Evolutionary conservation across 2,329 filamentous ascomycete species (phyloP).

Genomic region (Xylaria arbuscula): DNA sequence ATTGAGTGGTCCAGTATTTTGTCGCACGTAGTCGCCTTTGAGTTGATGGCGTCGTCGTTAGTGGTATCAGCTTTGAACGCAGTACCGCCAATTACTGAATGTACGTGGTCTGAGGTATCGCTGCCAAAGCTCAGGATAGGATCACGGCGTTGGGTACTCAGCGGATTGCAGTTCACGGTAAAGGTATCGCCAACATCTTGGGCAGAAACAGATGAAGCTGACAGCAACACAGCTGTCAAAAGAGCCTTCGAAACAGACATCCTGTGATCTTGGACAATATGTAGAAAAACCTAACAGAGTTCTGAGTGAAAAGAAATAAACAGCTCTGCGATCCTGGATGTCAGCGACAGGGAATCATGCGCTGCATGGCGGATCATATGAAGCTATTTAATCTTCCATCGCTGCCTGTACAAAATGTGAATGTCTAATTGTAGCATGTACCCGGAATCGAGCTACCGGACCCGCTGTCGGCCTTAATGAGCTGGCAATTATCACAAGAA

Average conservation of each 20-base stretch:
- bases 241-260: slow-evolving; percentile 31
- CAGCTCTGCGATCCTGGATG: slow-evolving; percentile 17
- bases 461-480: neutral
- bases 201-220: slow-evolving; percentile 23
- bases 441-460: neutral
- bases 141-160: slow-evolving; percentile 30
- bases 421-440: neutral
- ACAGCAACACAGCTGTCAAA: slow-evolving; percentile 28
- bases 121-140: slow-evolving; percentile 28
- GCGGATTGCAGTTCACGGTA: slow-evolving; percentile 32
- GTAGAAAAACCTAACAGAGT: neutral
- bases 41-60: slow-evolving; percentile 28
- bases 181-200: slow-evolving; percentile 34
- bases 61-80: slow-evolving; percentile 24
- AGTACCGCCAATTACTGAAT: slow-evolving; percentile 30
- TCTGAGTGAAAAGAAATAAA: neutral
- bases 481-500: neutral
- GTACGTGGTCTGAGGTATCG: slow-evolving; percentile 30
- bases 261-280: slow-evolving; percentile 2
- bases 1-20: slow-evolving; percentile 32
- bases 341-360: slow-evolving; percentile 4
- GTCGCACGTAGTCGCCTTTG: slow-evolving; percentile 30
- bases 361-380: neutral
- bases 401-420: neutral
- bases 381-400: slow-evolving; percentile 21